Base-by-base conservation (phyloP, 1,139 yeast genomes). In the Lizanozyma gosingica region DNA sequence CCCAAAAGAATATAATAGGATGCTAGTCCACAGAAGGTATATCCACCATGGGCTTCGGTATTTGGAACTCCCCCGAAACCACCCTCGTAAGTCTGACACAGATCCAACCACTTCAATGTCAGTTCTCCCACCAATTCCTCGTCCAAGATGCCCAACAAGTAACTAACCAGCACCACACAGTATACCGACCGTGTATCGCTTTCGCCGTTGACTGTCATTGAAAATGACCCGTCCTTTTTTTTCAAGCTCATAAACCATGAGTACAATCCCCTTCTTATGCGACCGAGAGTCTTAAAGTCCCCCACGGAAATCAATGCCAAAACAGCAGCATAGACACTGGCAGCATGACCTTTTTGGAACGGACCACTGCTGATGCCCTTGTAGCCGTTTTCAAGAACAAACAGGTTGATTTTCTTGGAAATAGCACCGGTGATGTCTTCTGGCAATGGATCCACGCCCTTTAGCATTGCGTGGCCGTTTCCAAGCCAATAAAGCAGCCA, bases 11-110 rank as follows among this genome's bases (percentile, higher is more conserved):
- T 51, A 47, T 78, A 73, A 37, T 85, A 63, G 9, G 85, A 73
- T 0, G 96, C 95, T 6, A 86, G 62, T 0, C 92, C 94, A 64
- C 98, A 92, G 55, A 76, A 94, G 0, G 97, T 79, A 57, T 92
- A 92, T 0, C 98, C 99, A 1, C 97, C 98, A 57, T 94, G 99
- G 0, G 97, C 97, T 58, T 94, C 99, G 39, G 85, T 81, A 8
- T 63, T 64, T 0, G 95, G 90, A 9, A 70, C 67, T 1, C 94
- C 95, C 1, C 92, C 85, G 61, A 90, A 85, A 0, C 98, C 98
- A 17, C 99, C 98, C 61, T 94, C 98, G 58, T 76, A 90, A 0
- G 94, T 84, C 59, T 92, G 98, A 51, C 97, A 87, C 9, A 56
- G 49, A 1, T 63, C 51, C n/a, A 92, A 50, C 80, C 90, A 92